Evolutionary conservation across 768 basidiomycete species (phyloP), one percentile per base, ranked within the genome.

Genomic region (Suillus spraguei): DNA sequence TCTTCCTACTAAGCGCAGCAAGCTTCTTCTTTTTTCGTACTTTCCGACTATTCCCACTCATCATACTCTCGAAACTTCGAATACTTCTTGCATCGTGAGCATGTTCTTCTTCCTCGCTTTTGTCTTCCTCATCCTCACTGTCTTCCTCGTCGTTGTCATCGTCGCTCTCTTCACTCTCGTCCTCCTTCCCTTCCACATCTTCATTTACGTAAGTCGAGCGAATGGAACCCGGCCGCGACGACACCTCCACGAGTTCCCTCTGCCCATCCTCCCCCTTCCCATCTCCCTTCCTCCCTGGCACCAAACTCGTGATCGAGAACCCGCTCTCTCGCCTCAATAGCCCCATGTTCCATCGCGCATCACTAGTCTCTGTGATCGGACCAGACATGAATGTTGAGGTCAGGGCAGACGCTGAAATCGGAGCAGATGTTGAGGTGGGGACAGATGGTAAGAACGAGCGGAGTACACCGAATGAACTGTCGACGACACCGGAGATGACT

Each of bases 401-500:
- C 64, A 66, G 67, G 38, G 76, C 70, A 13, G 80, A 79, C 0
- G 85, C 49, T 10, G 28, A 17, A 50, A 28, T 32, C 14, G 28
- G 38, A 60, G 63, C 56, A 65, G 69, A 33, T 64, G 59, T 35
- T 64, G 64, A 24, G 67, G 67, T 13, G 62, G 67, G 67, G 32
- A 75, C 71, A 13, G 80, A 80, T 0, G 85, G 94, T 60, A 96
- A 81, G 49, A 95, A 79, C 5, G 92, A 88, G 20, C 92, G 85
- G 17, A 97, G 80, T 66, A 95, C 91, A 20, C 92, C 91, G 75
- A 96, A 95, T 3, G 92, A 93, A 0, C 93, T 87, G 72, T 97
- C 95, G 55, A 97, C 90, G 60, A 97, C 94, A 28, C 92, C 95
- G 6, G 83, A 88, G 59, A 94, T 76, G 54, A 90, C 86, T 62